Evolutionary conservation across 345 rosid species (phyloP), one percentile per base, ranked within the genome.

Genomic region (Hibiscus syriacus): DNA sequence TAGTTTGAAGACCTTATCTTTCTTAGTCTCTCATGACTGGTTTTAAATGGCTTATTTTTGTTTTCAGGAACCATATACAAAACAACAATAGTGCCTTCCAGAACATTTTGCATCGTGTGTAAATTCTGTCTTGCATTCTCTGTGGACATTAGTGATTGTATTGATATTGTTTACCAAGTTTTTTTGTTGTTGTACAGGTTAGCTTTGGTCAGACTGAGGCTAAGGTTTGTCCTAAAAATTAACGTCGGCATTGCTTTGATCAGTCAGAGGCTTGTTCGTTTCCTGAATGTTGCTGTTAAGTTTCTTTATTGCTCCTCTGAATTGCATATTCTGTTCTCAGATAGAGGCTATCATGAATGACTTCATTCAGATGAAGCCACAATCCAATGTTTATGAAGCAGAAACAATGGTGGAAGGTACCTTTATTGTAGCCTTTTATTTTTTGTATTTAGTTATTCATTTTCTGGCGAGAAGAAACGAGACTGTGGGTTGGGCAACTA

Each of bases 351-450:
- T 91, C 69, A 91, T 91, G 92, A 79, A 87, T 75, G 96, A 94
- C 77, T 91, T 87, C 78, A 85, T 94, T 74, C 96, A 89, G 83
- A 82, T 91, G 65, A 91, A 80, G 72, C 91, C 97, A 36, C 86
- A 82, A 56, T 87, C 95, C 12, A 89, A 94, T 76, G 92, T 89
- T 72, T 83, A 74, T 13, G 94, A 87, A 82, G 84, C 92, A 26
- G 97, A 91, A 80, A 94, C 97, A 48, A 89, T 91, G 96, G 84
- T 91, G 74, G 99, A 94, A 89, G 97, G 97, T 91, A 19, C 26
- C 75, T 43, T 66, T 56, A 25, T 16, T 64, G 26, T 26, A 25
- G 38, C 54, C 16, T 43, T 25, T 64, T 43, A 25, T 43, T 64
- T 36, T 36, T 58, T 50, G 30, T 14, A 39, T 62, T 11, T 26